Base-by-base conservation (phyloP, 2,329 filamentous ascomycete species). In the Hypoxylon rubiginosum region DNA sequence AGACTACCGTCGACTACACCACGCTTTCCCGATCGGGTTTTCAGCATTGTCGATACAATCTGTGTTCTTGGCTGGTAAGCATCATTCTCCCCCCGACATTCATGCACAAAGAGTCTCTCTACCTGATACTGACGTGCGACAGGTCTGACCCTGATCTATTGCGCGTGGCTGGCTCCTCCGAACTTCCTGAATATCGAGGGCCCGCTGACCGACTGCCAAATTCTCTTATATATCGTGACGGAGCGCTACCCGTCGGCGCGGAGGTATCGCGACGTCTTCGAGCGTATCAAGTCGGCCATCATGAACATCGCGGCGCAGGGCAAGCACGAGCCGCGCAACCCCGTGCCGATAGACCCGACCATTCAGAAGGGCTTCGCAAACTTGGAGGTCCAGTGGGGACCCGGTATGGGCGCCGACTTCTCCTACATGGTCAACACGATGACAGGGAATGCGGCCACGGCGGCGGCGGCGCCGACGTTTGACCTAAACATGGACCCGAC, bases 211-310 rank as follows among this genome's bases (percentile, higher is more conserved):
- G 75, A 75, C 46, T 77, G 75, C 41, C 75, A 76, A 46, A 68
- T 76, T 0, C 69, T 77, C 6, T 50, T 77, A 6, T 77, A 77
- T 45, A 75, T 77, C 57, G 72, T 77, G 30, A 74, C 75, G 1
- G 75, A 77, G 45, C 75, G 74, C 1, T 77, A 76, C 39, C 74
- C 75, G 2, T 76, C 74, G 6, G 75, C 75, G 1, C 66, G 73
- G 21, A 76, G 75, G 50, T 77, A 77, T 36, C 72, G 75, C 4
- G 75, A 77, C 61, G 70, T 76, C 1, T 77, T 77, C 41, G 75
- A 77, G 66, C 74, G 75, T 8, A 74, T 77, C 24, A 76, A 74
- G 53, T 68, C 71, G 32, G 68, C 71, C 5, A 71, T 77, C 50
- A 58, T 74, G 55, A 59, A 55, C 19, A 61, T 74, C n/a, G 73